Conservation (phyloP, 1,139 yeast genomes). For the Nakaseomyces nivariensis region DNA sequence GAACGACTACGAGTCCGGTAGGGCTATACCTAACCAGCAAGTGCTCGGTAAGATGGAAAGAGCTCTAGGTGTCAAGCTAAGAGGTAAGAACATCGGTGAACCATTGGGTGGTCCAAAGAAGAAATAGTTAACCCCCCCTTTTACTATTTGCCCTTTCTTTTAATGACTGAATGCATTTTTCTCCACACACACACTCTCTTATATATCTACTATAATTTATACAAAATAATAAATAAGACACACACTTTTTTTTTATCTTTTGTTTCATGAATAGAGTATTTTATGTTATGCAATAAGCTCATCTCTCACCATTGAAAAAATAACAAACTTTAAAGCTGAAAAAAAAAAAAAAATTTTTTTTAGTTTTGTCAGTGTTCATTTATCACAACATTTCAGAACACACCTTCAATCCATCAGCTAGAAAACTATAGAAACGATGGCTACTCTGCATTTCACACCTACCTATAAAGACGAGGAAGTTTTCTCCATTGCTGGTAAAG, state of each 20-base stretch:
- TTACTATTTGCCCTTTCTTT: background rate
- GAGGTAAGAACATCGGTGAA: constrained; percentile 93
- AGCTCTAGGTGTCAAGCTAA: constrained; percentile 84
- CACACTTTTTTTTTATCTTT: no score
- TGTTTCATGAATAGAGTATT: no score
- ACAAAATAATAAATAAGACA: no score
- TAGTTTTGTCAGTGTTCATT: no score
- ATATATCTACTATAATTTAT: no score
- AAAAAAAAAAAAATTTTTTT: background rate
- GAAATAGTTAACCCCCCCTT: constrained; percentile 17
- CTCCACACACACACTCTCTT: background rate
- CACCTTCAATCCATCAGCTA: no score
- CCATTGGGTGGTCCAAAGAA: constrained; percentile 49
- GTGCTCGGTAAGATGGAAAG: constrained; percentile 85
- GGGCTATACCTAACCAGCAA: constrained; percentile 96
- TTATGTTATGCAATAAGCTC: no score
- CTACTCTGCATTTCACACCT: constrained; percentile 31
- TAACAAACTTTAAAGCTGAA: no score
- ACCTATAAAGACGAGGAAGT: constrained; percentile 26
- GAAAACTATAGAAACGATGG: constrained; percentile 21
- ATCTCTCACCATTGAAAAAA: no score
- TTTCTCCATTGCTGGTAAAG: constrained; percentile 66
- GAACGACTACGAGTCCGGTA: constrained; percentile 94
- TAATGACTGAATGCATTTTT: constrained; percentile 1
- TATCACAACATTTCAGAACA: no score